These are phyloP conservation scores for Dichomitus squalens DNA, from an alignment of 1,284 basidiomycete genomes.

Conservation along the genomic window DNA sequence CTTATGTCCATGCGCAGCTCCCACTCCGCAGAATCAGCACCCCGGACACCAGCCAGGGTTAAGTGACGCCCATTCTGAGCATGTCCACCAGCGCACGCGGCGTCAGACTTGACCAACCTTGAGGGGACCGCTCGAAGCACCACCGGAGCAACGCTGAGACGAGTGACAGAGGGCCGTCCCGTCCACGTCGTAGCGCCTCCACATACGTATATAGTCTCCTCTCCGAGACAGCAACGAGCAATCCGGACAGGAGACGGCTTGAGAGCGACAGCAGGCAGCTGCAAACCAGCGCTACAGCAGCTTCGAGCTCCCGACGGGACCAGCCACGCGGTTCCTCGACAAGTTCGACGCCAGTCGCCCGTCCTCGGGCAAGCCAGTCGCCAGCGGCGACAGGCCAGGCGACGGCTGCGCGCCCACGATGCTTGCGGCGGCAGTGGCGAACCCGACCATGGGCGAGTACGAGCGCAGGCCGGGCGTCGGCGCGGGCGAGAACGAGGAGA, in stretches of 20 bases:
- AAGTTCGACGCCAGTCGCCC: slow-evolving; percentile 49
- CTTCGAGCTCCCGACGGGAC: slow-evolving; percentile 47
- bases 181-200: background rate
- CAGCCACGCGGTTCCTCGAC: slow-evolving; percentile 62
- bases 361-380: slow-evolving; percentile 46
- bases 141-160: background rate
- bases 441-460: slow-evolving; percentile 56
- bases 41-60: too few species aligned
- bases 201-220: background rate
- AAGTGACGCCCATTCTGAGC: too few species aligned
- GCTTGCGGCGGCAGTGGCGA: slow-evolving; percentile 1
- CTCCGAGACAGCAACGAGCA: background rate
- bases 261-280: background rate
- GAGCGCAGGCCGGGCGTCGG: slow-evolving; percentile 47
- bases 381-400: slow-evolving; percentile 19
- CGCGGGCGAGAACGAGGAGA: slow-evolving; percentile 73
- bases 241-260: background rate
- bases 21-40: background rate
- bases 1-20: too few species aligned
- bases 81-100: too few species aligned
- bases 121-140: background rate
- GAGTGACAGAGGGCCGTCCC: background rate
- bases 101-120: too few species aligned
- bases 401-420: slow-evolving; percentile 17
- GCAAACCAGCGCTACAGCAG: slow-evolving; percentile 22